Percentiles rank a stretch among this genome's conserved stretches.
phyloP scores from a whole-genome alignment of 345 rosid species.

The Arabidopsis thaliana region TAIR10.1 NC_003070.9:29029001-29029500 shows the following conservation, averaged over 20 bases:
- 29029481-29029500: not conserved
- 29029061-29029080: not conserved
- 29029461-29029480: slow-evolving; percentile 4
- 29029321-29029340: not conserved
- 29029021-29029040: not conserved
- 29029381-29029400: slow-evolving; percentile 5
- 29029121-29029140: slow-evolving; percentile 5
- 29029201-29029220: slow-evolving; percentile 6
- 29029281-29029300: slow-evolving; percentile 29
- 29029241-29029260: slow-evolving; percentile 13
- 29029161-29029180: not conserved
- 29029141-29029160: slow-evolving; percentile 40
- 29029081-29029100: slow-evolving; percentile 21
- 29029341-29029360: slow-evolving; percentile 20
- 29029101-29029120: slow-evolving; percentile 9
- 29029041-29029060: slow-evolving; percentile 22
- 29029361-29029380: slow-evolving; percentile 14
- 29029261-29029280: not conserved
- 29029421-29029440: not conserved
- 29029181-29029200: slow-evolving; percentile 3
- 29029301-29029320: slow-evolving; percentile 4
- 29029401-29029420: not conserved
- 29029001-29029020: not conserved
- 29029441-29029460: slow-evolving; percentile 2
- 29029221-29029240: slow-evolving; percentile 5